phyloP scores from a whole-genome alignment of 352 stramenopile genomes.

The Phytophthora lateralis region DNA sequence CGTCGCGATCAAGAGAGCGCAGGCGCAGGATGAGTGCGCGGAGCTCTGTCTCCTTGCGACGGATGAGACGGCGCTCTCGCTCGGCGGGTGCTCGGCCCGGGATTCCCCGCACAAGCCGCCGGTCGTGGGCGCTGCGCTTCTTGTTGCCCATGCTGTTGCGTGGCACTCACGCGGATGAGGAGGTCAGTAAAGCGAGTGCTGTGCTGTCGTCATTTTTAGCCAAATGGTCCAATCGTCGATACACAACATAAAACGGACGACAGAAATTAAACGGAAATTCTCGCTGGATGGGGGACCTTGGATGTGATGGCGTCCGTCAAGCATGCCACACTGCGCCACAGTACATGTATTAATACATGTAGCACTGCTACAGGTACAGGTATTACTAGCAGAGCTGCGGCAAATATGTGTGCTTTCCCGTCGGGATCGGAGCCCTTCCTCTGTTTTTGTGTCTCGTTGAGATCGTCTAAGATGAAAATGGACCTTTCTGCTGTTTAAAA shows the following conservation, averaged over 20 bases:
- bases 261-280: conserved; percentile 1
- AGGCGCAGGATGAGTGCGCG: conserved; percentile 40
- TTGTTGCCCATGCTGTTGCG: conserved; percentile 36
- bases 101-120: conserved; percentile 37
- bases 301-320: not conserved
- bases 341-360: too few relatives aligned
- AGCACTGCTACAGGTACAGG: too few relatives aligned
- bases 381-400: not conserved
- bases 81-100: conserved; percentile 37
- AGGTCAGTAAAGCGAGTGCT: not conserved
- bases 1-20: conserved; percentile 20
- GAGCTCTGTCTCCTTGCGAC: conserved; percentile 63
- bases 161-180: not conserved
- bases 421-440: not conserved
- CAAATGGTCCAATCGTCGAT: not conserved
- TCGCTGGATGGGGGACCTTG: not conserved
- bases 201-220: not conserved
- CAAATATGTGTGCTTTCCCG: not conserved
- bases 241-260: not conserved
- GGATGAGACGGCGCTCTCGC: conserved; percentile 48
- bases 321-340: too few relatives aligned
- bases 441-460: conserved; percentile 3
- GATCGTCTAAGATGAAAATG: conserved; percentile 20
- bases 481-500: conserved; percentile 10
- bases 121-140: conserved; percentile 35